Evolutionary conservation across 2,329 filamentous ascomycete genomes (phyloP).

Genomic region (Verticillium longisporum): DNA sequence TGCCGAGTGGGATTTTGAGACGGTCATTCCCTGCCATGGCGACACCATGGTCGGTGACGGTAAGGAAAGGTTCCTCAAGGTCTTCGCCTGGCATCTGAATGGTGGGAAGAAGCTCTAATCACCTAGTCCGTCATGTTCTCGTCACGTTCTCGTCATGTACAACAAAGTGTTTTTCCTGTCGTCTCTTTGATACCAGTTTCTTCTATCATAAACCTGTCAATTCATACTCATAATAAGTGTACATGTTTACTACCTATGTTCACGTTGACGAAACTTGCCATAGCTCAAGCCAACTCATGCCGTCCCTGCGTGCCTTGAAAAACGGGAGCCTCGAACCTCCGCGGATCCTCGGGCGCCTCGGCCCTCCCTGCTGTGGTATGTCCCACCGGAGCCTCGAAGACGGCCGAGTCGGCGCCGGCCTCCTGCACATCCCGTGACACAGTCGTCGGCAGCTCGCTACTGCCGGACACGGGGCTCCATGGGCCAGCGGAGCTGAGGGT

Average conservation of each 20-base stretch:
- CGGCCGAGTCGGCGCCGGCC: neutral
- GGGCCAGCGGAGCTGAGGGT: neutral
- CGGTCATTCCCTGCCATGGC: constrained; percentile 86
- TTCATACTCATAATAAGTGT: neutral
- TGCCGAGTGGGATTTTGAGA: constrained; percentile 74
- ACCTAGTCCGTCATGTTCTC: neutral
- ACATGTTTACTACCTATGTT: neutral
- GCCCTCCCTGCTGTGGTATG: neutral
- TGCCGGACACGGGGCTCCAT: neutral
- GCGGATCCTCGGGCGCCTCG: neutral
- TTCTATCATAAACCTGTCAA: neutral
- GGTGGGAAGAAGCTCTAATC: constrained; percentile 11
- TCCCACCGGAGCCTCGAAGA: neutral
- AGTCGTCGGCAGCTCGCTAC: neutral
- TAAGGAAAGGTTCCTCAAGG: constrained; percentile 68
- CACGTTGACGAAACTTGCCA: neutral
- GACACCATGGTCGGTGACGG: constrained; percentile 72
- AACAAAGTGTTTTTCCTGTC: neutral
- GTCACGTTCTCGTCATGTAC: neutral
- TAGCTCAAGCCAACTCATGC: neutral
- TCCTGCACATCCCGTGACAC: neutral
- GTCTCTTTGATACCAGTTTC: neutral
- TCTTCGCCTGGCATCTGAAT: constrained; percentile 79
- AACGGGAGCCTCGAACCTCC: neutral
- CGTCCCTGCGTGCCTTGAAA: neutral